These are phyloP conservation scores for Sinapis alba DNA, from an alignment of 441 rosid species.

Conservation along the genomic window DNA sequence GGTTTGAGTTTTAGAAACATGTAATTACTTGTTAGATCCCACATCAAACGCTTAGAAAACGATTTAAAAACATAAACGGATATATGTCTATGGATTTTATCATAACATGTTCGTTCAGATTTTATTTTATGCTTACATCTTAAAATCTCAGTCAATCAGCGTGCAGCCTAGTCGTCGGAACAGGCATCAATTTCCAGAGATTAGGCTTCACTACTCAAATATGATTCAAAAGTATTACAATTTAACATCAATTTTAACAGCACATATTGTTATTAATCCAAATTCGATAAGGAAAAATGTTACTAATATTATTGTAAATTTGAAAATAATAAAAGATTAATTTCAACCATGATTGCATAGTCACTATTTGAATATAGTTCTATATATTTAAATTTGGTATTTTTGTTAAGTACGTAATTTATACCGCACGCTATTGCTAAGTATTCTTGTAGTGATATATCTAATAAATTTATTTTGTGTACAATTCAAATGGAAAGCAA, in stretches of 20 bases:
- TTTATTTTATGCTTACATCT: no score
- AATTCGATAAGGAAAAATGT: neutral
- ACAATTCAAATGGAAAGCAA: conserved; percentile 21
- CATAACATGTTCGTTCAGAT: no score
- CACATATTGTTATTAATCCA: neutral
- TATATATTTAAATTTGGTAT: neutral
- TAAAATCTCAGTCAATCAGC: neutral
- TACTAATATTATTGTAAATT: neutral
- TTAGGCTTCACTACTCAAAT: neutral
- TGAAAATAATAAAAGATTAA: neutral
- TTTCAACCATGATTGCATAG: neutral
- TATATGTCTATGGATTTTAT: neutral
- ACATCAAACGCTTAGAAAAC: neutral
- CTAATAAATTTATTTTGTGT: neutral
- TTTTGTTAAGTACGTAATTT: neutral
- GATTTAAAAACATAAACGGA: neutral
- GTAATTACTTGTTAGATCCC: neutral
- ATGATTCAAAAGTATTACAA: neutral
- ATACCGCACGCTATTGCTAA: neutral
- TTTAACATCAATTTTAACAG: neutral
- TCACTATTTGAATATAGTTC: neutral
- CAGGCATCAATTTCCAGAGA: neutral
- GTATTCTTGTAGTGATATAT: neutral
- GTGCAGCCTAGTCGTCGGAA: neutral
- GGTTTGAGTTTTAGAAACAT: neutral